Base-by-base conservation (phyloP, 108 stramenopile genomes). In the Nannochloropsis granulata region DNA sequence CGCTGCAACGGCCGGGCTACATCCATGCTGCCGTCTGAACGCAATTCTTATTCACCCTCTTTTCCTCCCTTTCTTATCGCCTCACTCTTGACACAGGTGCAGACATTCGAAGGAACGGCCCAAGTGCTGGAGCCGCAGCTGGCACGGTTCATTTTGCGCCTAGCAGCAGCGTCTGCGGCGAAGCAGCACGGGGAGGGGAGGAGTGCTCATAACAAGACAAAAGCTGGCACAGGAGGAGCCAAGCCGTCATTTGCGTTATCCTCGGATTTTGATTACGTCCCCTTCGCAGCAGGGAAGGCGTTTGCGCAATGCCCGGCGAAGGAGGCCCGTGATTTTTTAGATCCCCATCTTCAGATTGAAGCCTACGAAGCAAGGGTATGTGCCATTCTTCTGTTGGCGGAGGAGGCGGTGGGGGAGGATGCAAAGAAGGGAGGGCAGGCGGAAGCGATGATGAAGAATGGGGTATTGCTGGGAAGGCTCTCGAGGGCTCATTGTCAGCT, bases 21-120 rank as follows among this genome's bases (percentile, higher is more conserved):
- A 44, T 83, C 25, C 25, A 43, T 21, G 23, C 43, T 26, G 83
- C 83, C 12, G 78, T 1, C 24, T 44, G 92, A 89, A 82, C 84
- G 86, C 26, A 12, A 84, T 26, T 93, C 92, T 80, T 86, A 91
- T 25, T 90, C 90, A 25, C 86, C 82, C 45, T 89, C 44, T 43
- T 79, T 93, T 45, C 82, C 92, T 26, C 92, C 91, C 24, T 92
- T 91, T 8, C 89, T 90, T 82, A 83, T 84, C 80, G 83, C 78
- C 23, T 78, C 23, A 23, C 24, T 3, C 24, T 3, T 78, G 2
- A 78, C 1, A 24, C 71, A 83, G 26, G 24, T 79, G 78, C 13
- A 21, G n/a, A 84, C 79, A 19, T 78, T 88, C 82, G 89, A 89
- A 44, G 89, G 89, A 13, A 88, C 88, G 24, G 88, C 86, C 79